Base-by-base conservation (phyloP, 306 rosid genomes). In the Begonia loranthoides region DNA sequence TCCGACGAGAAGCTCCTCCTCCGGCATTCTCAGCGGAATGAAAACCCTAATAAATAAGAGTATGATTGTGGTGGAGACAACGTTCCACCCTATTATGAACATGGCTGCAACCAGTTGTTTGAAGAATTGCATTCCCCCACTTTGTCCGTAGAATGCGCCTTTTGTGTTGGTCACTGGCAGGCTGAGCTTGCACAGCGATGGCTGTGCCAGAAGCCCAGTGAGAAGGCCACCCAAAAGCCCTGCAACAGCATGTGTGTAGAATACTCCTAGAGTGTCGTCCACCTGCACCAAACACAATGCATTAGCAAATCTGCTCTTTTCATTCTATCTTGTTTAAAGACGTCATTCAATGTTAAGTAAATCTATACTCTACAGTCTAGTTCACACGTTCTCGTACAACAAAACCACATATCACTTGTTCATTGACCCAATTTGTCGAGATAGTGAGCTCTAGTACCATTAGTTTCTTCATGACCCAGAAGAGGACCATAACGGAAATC, bases 241-340 rank as follows among this genome's bases (percentile, higher is more conserved):
- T 9, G 60, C 67, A 4, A 63, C 51, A 5, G 45, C 61, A 22
- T 55, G 61, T 9, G 61, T 55, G 41, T 63, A 61, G 9, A 63
- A 15, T 19, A 62, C 60, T 4, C 60, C 67, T 6, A 62, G 67
- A 13, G 67, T 62, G 49, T 62, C 67, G 19, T 53, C 67, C 28
- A 22, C 28, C 28, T 22, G 4, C 28, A 22, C n/a, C n/a, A n/a
- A n/a, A n/a, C n/a, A n/a, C n/a, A n/a, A n/a, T n/a, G n/a, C n/a
- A n/a, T n/a, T n/a, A n/a, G n/a, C n/a, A n/a, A n/a, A n/a, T n/a
- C n/a, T n/a, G n/a, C n/a, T n/a, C n/a, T n/a, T n/a, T n/a, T n/a
- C n/a, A n/a, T n/a, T n/a, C n/a, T n/a, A n/a, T n/a, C n/a, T n/a
- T n/a, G n/a, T n/a, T n/a, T n/a, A n/a, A n/a, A n/a, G n/a, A n/a